Percentiles rank a stretch among this genome's conserved stretches.
phyloP scores from a whole-genome alignment of 2,329 filamentous ascomycete genomes.

The Rhexocercosporidium sp. region DNA sequence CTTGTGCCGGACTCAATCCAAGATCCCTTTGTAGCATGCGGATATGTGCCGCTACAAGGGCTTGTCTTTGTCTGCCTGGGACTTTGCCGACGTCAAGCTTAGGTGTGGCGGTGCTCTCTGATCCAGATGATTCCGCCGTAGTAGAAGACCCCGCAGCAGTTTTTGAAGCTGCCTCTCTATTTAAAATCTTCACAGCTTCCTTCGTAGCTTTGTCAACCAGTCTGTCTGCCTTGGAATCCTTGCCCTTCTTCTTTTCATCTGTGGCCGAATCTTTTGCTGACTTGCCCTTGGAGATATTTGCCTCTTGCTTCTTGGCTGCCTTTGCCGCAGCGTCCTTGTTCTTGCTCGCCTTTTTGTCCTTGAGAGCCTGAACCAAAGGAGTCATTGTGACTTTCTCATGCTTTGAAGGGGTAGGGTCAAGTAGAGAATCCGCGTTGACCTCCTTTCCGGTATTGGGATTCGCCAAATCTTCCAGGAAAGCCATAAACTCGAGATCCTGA shows the following conservation, averaged over 20 bases:
- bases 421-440: conserved; percentile 48
- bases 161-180: conserved; percentile 61
- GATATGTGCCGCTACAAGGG: conserved; percentile 64
- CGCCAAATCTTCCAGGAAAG: conserved; percentile 86
- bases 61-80: conserved; percentile 42
- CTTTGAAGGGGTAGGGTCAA: conserved; percentile 31
- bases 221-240: conserved; percentile 68
- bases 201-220: conserved; percentile 65
- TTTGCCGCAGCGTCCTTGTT: conserved; percentile 60
- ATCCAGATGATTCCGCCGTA: conserved; percentile 39
- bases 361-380: conserved; percentile 86
- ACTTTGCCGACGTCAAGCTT: conserved; percentile 60
- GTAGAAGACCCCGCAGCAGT: conserved; percentile 38
- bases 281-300: conserved; percentile 57
- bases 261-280: conserved; percentile 58
- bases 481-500: conserved; percentile 94
- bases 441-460: conserved; percentile 63
- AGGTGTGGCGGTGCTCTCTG: conserved; percentile 42
- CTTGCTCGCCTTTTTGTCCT: conserved; percentile 87
- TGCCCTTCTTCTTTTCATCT: conserved; percentile 59
- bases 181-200: conserved; percentile 67
- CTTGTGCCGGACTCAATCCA: conserved; percentile 66
- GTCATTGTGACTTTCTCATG: conserved; percentile 75
- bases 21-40: conserved; percentile 70
- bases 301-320: conserved; percentile 56